A percentile compares a stretch with the other conserved stretches of the same genome.
phyloP scores from a whole-genome alignment of 257 asterid genomes.

The Thymus quinquecostatus region DNA sequence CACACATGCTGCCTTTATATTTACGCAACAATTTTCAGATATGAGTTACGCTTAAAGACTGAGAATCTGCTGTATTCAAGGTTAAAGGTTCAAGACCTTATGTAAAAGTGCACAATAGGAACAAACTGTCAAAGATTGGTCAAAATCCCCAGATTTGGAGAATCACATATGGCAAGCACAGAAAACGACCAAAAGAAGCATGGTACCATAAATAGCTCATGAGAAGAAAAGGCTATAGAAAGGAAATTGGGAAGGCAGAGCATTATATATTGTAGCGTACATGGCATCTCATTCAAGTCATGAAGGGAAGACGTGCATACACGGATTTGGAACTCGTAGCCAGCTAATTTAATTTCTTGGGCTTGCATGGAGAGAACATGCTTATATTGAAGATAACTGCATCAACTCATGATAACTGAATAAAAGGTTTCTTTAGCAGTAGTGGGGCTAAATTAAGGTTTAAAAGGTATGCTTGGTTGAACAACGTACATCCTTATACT shows the following conservation, averaged over 20 bases:
- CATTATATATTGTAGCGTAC: not conserved
- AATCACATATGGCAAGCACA: conserved; percentile 8
- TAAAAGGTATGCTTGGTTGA: conserved; percentile 13
- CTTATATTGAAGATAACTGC: not conserved
- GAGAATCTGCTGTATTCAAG: conserved; percentile 4
- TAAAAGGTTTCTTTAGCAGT: not conserved
- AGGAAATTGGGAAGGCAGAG: not conserved
- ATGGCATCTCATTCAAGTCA: conserved; percentile 2
- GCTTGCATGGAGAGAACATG: not conserved
- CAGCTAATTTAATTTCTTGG: not conserved
- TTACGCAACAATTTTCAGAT: conserved; percentile 2
- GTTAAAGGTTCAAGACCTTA: not conserved
- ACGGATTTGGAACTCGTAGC: conserved; percentile 2
- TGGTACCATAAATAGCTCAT: not conserved
- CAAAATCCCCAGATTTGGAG: not conserved
- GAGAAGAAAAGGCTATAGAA: conserved; percentile 7
- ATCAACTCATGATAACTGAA: not conserved
- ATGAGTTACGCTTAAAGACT: conserved; percentile 8
- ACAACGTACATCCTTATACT: not conserved
- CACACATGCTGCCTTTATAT: not conserved
- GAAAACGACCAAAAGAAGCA: not conserved
- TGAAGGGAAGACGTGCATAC: not conserved
- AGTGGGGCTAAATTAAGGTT: not conserved
- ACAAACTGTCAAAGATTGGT: not conserved
- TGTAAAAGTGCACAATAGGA: not conserved